phyloP scores from a whole-genome alignment of 2,329 filamentous ascomycete species.

The Botrytis deweyae region DNA sequence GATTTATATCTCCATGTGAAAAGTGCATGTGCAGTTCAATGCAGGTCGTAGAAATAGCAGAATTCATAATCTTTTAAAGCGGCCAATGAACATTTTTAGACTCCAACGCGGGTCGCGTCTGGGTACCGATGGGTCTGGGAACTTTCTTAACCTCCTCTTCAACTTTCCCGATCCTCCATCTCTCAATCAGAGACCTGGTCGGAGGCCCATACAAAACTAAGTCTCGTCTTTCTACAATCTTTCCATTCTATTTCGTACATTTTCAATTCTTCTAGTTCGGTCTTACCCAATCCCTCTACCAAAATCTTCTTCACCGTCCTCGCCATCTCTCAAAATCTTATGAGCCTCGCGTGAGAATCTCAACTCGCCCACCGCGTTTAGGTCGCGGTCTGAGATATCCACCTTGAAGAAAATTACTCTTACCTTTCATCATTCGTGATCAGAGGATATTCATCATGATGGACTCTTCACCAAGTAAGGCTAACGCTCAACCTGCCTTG shows the following conservation, averaged over 20 bases:
- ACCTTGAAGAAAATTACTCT: constrained; percentile 28
- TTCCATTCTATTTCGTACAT: background rate
- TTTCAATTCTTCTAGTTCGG: constrained; percentile 6
- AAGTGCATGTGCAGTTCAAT: background rate
- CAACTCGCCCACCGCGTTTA: constrained; percentile 22
- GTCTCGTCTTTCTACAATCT: constrained; percentile 13
- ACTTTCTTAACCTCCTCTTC: constrained; percentile 15
- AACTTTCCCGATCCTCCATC: constrained; percentile 1
- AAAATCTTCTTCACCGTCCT: constrained; percentile 18
- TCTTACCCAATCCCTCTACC: constrained; percentile 5
- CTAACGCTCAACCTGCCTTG: constrained; percentile 34
- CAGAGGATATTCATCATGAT: constrained; percentile 37
- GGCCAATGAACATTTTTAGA: constrained; percentile 21
- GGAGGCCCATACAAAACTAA: constrained; percentile 21
- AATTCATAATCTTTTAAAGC: constrained; percentile 12
- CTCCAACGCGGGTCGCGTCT: constrained; percentile 23
- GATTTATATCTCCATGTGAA: background rate
- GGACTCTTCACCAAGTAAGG: constrained; percentile 40
- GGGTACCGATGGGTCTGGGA: constrained; percentile 18
- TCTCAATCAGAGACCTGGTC: constrained; percentile 18
- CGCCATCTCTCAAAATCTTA: constrained; percentile 28
- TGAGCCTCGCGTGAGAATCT: constrained; percentile 19
- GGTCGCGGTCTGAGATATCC: constrained; percentile 24
- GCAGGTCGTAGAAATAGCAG: background rate
- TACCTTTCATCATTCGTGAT: constrained; percentile 12